Conservation (phyloP, 306 rosid genomes). For the Fragaria iinumae region DNA sequence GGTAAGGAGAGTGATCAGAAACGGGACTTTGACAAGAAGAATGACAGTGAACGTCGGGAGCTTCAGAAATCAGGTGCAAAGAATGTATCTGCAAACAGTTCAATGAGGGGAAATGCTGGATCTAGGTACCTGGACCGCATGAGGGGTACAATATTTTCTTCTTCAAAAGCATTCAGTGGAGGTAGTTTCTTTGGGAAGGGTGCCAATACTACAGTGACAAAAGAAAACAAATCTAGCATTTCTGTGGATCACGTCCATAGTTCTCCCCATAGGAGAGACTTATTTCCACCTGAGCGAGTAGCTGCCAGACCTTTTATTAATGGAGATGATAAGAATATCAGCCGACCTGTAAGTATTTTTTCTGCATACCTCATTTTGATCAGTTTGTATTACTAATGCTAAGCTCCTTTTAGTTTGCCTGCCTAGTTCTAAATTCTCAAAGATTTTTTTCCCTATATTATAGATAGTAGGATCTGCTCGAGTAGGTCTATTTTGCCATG, state of each 20-base stretch:
- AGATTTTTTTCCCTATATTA: neutral
- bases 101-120: slow-evolving; percentile 64
- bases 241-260: slow-evolving; percentile 63
- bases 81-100: slow-evolving; percentile 46
- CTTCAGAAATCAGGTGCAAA: slow-evolving; percentile 54
- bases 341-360: slow-evolving; percentile 67
- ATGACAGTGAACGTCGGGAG: slow-evolving; percentile 65
- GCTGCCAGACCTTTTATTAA: slow-evolving; percentile 50
- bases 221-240: slow-evolving; percentile 63
- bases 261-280: slow-evolving; percentile 56
- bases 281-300: slow-evolving; percentile 56
- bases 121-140: slow-evolving; percentile 86
- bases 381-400: slow-evolving; percentile 8
- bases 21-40: slow-evolving; percentile 65
- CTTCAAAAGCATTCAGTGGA: slow-evolving; percentile 90
- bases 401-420: slow-evolving; percentile 12
- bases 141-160: slow-evolving; percentile 84
- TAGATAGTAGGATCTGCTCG: slow-evolving; percentile 8
- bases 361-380: slow-evolving; percentile 15
- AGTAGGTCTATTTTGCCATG: neutral
- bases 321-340: slow-evolving; percentile 65
- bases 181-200: slow-evolving; percentile 76
- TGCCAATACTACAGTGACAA: slow-evolving; percentile 43
- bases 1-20: slow-evolving; percentile 80
- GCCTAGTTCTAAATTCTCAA: neutral